Evolutionary conservation across 257 asterid genomes (phyloP), one percentile per base, ranked within the genome.

Genomic region (Misopates orontium): DNA sequence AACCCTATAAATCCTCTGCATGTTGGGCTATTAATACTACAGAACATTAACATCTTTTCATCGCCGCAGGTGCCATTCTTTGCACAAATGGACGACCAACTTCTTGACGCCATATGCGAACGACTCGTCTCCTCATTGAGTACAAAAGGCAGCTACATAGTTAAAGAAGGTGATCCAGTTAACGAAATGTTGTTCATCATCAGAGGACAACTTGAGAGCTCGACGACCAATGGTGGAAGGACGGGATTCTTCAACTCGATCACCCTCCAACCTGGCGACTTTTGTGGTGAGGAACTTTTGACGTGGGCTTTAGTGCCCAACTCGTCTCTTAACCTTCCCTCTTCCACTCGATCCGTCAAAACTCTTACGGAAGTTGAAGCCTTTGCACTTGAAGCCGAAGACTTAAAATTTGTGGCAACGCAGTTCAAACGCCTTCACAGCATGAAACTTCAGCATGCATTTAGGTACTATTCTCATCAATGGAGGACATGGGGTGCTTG

Each of bases 401-500:
- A 90, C 77, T 95, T 93, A 19, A 90, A 86, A 64, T 86, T 85
- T 19, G 89, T 93, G 0, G 96, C 97, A 0, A 72, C 67, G 45
- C 98, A 93, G 54, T 93, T 93, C 40, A 87, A 87, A 68, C 87
- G 90, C 51, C 95, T 93, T 23, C 94, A 90, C 66, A 93, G 96
- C 87, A 86, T 78, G 95, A 87, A 84, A 70, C 87, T 90, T 15
- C 99, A 90, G 77, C 97, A 87, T 41, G 96, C 96, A 1, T 93
- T 90, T 55, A 75, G 97, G 74, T 90, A 84, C 81, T 87, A 90
- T 61, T 93, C 99, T 16, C 93, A 86, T 19, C 99, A 93, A 23
- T 90, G 97, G 99, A 76, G 97, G 67, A 83, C 96, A n/a, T 90
- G 98, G 98, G 90, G 88, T 22, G 76, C 98, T 44, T 93, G 97